These are phyloP conservation scores for Ricinus communis DNA, from an alignment of 345 rosid genomes.

Conservation along the genomic window DNA sequence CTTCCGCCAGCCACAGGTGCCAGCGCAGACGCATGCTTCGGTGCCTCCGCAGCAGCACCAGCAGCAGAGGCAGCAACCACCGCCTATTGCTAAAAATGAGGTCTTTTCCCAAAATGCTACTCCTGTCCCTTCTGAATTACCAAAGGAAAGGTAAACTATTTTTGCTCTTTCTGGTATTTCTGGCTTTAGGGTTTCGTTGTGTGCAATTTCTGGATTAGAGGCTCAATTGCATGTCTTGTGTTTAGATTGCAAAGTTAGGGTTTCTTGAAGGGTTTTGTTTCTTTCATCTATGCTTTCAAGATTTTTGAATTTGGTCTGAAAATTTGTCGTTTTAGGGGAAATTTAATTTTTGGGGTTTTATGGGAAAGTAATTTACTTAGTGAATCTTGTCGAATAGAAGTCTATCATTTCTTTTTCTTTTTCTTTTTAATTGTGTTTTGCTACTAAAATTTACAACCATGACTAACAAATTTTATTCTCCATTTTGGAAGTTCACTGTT, in stretches of 20 bases:
- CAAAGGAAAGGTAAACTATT: conserved; percentile 66
- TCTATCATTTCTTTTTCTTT: no score
- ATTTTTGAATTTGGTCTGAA: not conserved
- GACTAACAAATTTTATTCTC: not conserved
- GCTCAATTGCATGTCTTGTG: not conserved
- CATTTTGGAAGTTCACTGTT: not conserved
- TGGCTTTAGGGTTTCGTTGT: conserved; percentile 1
- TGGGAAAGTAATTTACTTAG: not conserved
- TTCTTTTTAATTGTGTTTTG: not conserved
- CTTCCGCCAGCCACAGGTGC: conserved; percentile 54
- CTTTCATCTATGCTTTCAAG: not conserved
- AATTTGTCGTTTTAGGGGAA: not conserved
- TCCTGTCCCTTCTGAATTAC: conserved; percentile 27
- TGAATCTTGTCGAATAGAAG: not conserved
- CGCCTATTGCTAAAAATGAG: conserved; percentile 26
- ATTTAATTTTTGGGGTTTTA: not conserved
- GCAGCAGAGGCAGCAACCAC: conserved; percentile 28
- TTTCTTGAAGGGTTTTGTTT: not conserved
- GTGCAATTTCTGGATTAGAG: conserved; percentile 15
- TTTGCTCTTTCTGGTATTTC: not conserved
- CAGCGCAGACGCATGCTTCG: conserved; percentile 22
- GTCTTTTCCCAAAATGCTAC: conserved; percentile 27
- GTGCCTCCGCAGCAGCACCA: conserved; percentile 29
- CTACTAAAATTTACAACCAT: not conserved
- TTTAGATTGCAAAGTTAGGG: conserved; percentile 9